Evolutionary conservation across 768 basidiomycete species (phyloP), one percentile per base, ranked within the genome.

Genomic region (Hypsizygus marmoreus): DNA sequence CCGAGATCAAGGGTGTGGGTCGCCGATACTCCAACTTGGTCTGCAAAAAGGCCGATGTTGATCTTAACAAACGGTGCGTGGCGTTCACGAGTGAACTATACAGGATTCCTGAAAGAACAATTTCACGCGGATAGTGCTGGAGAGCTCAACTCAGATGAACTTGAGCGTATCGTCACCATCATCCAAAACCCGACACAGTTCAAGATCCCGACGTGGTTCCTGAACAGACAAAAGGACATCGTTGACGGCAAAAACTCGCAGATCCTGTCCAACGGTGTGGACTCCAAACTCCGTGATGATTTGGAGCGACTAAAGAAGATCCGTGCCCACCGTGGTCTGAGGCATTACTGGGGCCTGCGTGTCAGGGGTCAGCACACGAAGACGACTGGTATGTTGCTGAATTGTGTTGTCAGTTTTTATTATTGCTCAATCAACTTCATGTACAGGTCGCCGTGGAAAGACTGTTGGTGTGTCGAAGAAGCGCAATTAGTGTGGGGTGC

Each of bases 1-100:
- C 97, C 37, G 97, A 99, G 79, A 99, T 99, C 81, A 98, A 98
- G 81, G 97, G 97, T 84, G 97, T 99, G 50, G 97, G 97, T 62
- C 88, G 97, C 55, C 89, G 97, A 43, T 99, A 98, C 75, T 86
- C 97, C 65, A 98, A 98, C 76, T 74, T 98, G 62, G 95, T 98
- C 59, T 98, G 97, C 85, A 98, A 98, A 76, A 99, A 99, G 80
- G 97, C 97, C 51, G 97, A 98, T 75, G 92, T 99, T 31, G 95
- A 98, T 65, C 82, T 99, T 51, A 92, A 82, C 79, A 99, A 99
- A 77, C 91, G 97, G 97, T 98, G 62, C 50, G 87, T 46, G 24
- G 22, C 53, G 16, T 4, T 16, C 32, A 24, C 8, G 28, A 25
- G 19, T 40, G 20, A 17, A n/a, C n/a, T 25, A 10, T 23, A 19